Conservation (phyloP, 495 filamentous ascomycete species). For the Xylaria flabelliformis region DNA sequence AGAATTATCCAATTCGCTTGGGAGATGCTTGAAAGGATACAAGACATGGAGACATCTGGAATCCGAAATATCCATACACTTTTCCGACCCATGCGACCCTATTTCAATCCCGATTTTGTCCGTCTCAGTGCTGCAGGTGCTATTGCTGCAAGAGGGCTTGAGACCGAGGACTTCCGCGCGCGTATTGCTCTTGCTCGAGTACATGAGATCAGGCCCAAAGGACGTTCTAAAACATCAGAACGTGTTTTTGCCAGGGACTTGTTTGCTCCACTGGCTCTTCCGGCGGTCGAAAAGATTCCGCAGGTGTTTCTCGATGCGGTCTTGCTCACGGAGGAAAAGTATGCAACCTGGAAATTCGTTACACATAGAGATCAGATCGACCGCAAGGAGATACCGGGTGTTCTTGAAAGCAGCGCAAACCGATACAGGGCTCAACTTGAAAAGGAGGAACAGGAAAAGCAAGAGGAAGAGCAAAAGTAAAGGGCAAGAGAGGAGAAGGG, state of each 20-base stretch:
- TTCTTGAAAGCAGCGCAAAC: background rate
- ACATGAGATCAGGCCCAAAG: background rate
- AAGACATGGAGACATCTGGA: background rate
- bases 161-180: background rate
- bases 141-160: background rate
- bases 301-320: background rate
- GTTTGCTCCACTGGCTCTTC: background rate
- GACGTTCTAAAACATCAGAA: background rate
- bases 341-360: background rate
- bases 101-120: constrained; percentile 5
- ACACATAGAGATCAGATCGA: background rate
- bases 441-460: background rate
- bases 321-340: background rate
- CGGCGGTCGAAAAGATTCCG: background rate
- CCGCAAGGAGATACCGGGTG: background rate
- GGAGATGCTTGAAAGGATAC: background rate
- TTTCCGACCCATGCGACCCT: background rate
- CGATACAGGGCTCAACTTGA: background rate
- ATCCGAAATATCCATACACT: background rate
- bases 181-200: background rate
- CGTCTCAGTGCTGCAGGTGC: background rate
- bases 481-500: background rate
- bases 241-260: background rate
- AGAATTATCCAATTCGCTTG: background rate
- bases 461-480: background rate